Evolutionary conservation across 768 basidiomycete species (phyloP), one percentile per base, ranked within the genome.

Genomic region (Tulasnella sp.): DNA sequence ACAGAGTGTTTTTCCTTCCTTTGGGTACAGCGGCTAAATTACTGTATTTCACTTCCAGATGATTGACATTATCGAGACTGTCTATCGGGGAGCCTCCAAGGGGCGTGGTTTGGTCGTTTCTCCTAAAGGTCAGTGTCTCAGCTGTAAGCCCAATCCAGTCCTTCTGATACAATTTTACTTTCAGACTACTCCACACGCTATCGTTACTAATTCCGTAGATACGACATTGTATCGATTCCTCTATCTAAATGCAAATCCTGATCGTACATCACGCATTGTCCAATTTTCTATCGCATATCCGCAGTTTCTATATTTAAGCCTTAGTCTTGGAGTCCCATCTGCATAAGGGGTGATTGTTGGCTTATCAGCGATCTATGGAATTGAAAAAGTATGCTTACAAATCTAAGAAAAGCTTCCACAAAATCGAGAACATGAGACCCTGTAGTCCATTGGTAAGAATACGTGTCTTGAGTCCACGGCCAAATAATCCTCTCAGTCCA

Each of bases 61-160:
- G 63, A 92, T 98, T 60, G 93, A 98, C 64, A 92, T 98, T 59
- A 81, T 98, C 59, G 93, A 96, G 67, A 96, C 95, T 7, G 93
- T 98, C 5, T 98, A 96, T 65, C 80, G 95, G 56, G 95, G 95
- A 27, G 95, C 95, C 0, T 90, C 90, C 1, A 96, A 96, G 61
- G 95, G 93, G 10, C 83, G 93, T 49, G 92, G 95, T 87, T 71
- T 98, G 27, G 93, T 98, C 29, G 92, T 95, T 12, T 91, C 91
- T 0, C 92, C 92, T 0, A 91, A 90, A 75, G 92, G 91, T 87
- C 20, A 24, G 73, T 63, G 13, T 7, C 10, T 25, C n/a, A 25
- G 37, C 33, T 12, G 53, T 37, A 45, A 5, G n/a, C n/a, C n/a
- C n/a, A n/a, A 25, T 58, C 35, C 25, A 37, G 41, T 16, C 34